Percentiles rank a stretch among this genome's conserved stretches.
These are phyloP conservation scores for Coemansia sp. DNA, from an alignment of 192 early-diverging fungal species.

Conservation along the genomic window DNA sequence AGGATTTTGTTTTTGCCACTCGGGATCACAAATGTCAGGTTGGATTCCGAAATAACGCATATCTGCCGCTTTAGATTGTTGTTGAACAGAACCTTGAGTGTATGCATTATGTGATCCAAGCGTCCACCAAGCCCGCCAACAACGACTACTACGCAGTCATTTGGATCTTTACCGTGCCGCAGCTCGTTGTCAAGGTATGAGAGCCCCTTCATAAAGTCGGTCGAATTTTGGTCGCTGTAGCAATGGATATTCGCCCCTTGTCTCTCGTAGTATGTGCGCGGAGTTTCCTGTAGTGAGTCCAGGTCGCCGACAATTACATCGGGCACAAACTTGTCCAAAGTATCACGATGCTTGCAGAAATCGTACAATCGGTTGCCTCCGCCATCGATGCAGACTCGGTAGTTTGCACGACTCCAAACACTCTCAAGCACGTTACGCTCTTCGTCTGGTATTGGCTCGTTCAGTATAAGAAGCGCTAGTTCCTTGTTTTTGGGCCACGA, in stretches of 20 bases:
- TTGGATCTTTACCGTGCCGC: constrained; percentile 5
- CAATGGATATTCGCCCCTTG: constrained; percentile 8
- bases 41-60: constrained; percentile 69
- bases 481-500: constrained; percentile 20
- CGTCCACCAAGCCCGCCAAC: constrained; percentile 82
- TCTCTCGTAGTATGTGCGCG: constrained; percentile 66
- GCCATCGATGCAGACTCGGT: constrained; percentile 82
- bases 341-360: constrained; percentile 48
- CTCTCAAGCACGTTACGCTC: constrained; percentile 28
- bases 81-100: constrained; percentile 72
- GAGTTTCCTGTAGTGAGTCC: constrained; percentile 70
- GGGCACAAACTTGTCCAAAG: constrained; percentile 48
- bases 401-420: constrained; percentile 46
- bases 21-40: constrained; percentile 66
- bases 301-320: constrained; percentile 83
- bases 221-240: constrained; percentile 63
- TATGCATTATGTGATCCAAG: constrained; percentile 86
- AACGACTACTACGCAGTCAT: constrained; percentile 65
- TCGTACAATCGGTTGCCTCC: constrained; percentile 86
- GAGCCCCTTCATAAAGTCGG: constrained; percentile 93
- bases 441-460: constrained; percentile 62
- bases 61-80: constrained; percentile 58
- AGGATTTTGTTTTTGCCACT: constrained; percentile 65
- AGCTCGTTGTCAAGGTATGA: constrained; percentile 36
- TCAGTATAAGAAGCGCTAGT: constrained; percentile 69